A percentile compares a stretch with the other conserved stretches of the same genome.
These are phyloP conservation scores for Colletotrichum sp. DNA, from an alignment of 2,329 filamentous ascomycete genomes.

Conservation along the genomic window DNA sequence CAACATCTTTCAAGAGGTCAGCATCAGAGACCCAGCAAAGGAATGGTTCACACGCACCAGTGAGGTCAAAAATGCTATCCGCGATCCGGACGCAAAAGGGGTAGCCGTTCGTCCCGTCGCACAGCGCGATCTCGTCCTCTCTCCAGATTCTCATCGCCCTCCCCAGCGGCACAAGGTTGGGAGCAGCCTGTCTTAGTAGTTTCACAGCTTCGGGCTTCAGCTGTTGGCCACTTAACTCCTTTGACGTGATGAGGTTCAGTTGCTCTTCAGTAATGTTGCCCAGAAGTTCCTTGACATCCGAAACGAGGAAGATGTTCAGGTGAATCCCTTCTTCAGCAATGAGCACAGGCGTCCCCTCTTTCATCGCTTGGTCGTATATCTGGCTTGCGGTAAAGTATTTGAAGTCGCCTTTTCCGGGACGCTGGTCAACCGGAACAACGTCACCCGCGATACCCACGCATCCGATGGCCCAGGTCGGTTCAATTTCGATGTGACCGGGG, in stretches of 20 bases:
- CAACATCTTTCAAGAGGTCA: not conserved
- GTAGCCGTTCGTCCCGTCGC: not conserved
- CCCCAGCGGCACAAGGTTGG: not conserved
- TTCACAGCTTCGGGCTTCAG: not conserved
- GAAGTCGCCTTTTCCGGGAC: not conserved
- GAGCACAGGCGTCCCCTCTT: not conserved
- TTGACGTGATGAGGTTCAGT: not conserved
- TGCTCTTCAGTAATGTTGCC: not conserved
- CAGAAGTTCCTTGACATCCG: not conserved
- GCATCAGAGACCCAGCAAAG: not conserved
- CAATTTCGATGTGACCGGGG: not conserved
- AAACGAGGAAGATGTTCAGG: not conserved
- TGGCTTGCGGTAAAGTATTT: not conserved
- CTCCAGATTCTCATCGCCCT: not conserved
- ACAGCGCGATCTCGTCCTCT: not conserved
- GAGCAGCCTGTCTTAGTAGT: not conserved
- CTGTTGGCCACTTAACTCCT: not conserved
- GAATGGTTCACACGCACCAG: not conserved
- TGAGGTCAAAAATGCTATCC: constrained; percentile 15
- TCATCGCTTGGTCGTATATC: not conserved
- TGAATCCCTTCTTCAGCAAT: not conserved
- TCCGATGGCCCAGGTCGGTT: not conserved
- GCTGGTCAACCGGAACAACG: not conserved
- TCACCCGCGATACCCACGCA: not conserved
- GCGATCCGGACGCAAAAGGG: not conserved